phyloP scores from a whole-genome alignment of 2,329 filamentous ascomycete genomes.

The Cercospora sp. region DNA sequence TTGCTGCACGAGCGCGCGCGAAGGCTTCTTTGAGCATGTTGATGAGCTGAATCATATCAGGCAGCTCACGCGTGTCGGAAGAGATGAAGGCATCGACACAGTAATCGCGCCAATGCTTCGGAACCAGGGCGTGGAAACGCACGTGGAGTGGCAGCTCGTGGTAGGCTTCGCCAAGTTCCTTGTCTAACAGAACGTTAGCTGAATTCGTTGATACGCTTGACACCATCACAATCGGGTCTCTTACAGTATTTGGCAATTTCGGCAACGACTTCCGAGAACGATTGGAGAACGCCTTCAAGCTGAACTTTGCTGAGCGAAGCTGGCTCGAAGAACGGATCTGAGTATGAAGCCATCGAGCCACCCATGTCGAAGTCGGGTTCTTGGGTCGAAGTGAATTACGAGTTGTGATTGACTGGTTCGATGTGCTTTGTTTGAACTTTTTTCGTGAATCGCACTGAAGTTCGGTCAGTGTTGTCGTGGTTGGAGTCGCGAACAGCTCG shows the following conservation, averaged over 20 bases:
- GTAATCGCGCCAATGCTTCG: constrained; percentile 9
- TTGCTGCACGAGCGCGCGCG: constrained; percentile 15
- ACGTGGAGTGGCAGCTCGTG: constrained; percentile 20
- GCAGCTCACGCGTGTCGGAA: constrained; percentile 19
- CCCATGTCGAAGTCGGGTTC: constrained; percentile 7
- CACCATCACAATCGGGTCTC: not conserved
- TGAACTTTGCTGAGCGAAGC: constrained; percentile 6
- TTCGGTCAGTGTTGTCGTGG: not conserved
- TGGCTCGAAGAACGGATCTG: constrained; percentile 14
- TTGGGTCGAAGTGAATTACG: not conserved
- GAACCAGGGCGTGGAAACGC: constrained; percentile 1
- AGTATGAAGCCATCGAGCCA: not conserved
- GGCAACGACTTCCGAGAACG: constrained; percentile 5
- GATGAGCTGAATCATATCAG: constrained; percentile 19
- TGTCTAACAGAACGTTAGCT: constrained; percentile 3
- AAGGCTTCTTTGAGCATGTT: constrained; percentile 15
- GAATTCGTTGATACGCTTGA: not conserved
- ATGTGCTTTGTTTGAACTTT: not conserved
- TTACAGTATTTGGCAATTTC: constrained; percentile 9
- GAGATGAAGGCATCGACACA: constrained; percentile 13
- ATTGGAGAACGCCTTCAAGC: constrained; percentile 5
- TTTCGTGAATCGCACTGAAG: not conserved
- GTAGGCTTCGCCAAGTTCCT: constrained; percentile 15
- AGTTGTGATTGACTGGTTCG: constrained; percentile 8
- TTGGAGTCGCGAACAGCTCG: constrained; percentile 3